A percentile compares a stretch with the other conserved stretches of the same genome.
phyloP scores from a whole-genome alignment of 2,329 filamentous ascomycete genomes.

The Penicillium sclerotiorum region DNA sequence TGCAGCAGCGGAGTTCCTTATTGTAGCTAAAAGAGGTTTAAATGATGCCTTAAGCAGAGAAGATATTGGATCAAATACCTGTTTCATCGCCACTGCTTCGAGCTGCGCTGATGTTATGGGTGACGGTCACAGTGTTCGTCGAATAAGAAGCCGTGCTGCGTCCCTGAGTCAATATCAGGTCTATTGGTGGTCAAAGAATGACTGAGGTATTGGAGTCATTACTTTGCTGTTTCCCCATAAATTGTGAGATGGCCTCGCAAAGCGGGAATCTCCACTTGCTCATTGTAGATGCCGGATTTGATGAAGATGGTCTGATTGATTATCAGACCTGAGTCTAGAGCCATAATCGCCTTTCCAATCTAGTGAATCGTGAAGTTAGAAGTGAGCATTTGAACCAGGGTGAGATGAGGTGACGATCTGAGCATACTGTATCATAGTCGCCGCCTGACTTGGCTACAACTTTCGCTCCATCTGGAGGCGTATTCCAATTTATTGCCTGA shows the following conservation, averaged over 20 bases:
- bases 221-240: conserved; percentile 5
- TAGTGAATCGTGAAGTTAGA: no score
- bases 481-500: neutral
- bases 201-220: neutral
- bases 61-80: neutral
- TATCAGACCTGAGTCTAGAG: neutral
- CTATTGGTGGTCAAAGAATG: neutral
- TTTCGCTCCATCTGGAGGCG: neutral
- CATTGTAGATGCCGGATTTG: neutral
- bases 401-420: neutral
- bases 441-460: conserved; percentile 5
- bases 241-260: conserved; percentile 4
- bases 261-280: conserved; percentile 6
- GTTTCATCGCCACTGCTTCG: neutral
- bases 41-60: neutral
- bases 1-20: conserved; percentile 1
- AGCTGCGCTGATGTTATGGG: neutral
- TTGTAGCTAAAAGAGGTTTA: neutral
- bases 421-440: conserved; percentile 3
- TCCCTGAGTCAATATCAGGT: neutral
- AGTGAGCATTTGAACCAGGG: no score
- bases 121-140: conserved; percentile 3
- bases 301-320: conserved; percentile 7
- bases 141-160: conserved; percentile 1
- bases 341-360: conserved; percentile 2